A percentile compares a stretch with the other conserved stretches of the same genome.
phyloP scores from a whole-genome alignment of 176 grass and related monocot genomes.

The Eleusine coracana region DNA sequence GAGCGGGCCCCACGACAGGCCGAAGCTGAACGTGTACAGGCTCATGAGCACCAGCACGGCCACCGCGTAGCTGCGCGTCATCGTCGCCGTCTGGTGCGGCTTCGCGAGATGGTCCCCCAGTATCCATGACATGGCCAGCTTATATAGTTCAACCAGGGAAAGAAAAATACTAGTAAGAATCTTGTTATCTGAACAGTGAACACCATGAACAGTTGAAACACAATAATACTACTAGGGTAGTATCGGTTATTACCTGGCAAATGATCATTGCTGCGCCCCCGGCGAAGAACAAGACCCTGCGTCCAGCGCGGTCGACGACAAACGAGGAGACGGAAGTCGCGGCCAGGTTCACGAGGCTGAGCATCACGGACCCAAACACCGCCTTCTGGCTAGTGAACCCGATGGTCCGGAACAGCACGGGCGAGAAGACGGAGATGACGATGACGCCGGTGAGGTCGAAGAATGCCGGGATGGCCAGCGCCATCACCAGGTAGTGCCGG shows the following conservation, averaged over 20 bases:
- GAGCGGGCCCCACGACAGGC: slow-evolving; percentile 72
- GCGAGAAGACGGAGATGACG: slow-evolving; percentile 58
- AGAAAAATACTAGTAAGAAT: not conserved
- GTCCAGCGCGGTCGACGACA: slow-evolving; percentile 43
- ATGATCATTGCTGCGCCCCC: slow-evolving; percentile 47
- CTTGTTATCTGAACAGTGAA: not conserved
- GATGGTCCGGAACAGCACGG: slow-evolving; percentile 49
- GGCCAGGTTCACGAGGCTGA: slow-evolving; percentile 36
- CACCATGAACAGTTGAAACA: too few relatives aligned
- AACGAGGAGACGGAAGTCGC: slow-evolving; percentile 20
- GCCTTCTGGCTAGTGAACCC: slow-evolving; percentile 51
- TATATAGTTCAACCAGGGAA: not conserved
- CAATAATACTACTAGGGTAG: not conserved
- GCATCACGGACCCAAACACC: slow-evolving; percentile 42
- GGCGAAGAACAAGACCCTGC: slow-evolving; percentile 44
- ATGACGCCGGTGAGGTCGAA: slow-evolving; percentile 65
- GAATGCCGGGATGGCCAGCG: slow-evolving; percentile 52
- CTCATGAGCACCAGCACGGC: slow-evolving; percentile 57
- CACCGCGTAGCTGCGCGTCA: slow-evolving; percentile 43
- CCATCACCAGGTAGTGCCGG: slow-evolving; percentile 53
- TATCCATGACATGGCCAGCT: slow-evolving; percentile 62
- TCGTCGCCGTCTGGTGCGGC: not conserved
- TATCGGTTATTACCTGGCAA: slow-evolving; percentile 39
- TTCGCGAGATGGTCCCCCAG: slow-evolving; percentile 39
- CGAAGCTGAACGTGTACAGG: slow-evolving; percentile 52